Percentiles rank a stretch among this genome's conserved stretches.
Conservation (phyloP, 2,329 filamentous ascomycete genomes). For the Alternaria conjuncta region DNA sequence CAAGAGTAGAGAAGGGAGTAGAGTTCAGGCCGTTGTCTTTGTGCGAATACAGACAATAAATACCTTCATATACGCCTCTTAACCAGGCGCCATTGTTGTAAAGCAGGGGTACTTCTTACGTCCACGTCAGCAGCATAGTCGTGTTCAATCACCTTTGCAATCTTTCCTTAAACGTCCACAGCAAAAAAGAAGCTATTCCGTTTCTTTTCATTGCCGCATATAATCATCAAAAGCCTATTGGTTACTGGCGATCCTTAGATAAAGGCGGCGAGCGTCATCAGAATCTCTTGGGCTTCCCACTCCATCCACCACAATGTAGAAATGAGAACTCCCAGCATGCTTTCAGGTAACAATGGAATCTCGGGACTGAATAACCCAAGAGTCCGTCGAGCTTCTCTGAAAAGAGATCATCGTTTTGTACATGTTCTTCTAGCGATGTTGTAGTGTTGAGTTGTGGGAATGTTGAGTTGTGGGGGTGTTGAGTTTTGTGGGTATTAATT, state of each 20-base stretch:
- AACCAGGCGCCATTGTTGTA: background rate
- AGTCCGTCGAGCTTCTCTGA: background rate
- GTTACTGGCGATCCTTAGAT: background rate
- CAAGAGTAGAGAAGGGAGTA: background rate
- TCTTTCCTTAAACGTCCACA: background rate
- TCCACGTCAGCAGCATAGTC: background rate
- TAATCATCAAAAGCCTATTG: background rate
- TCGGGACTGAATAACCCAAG: background rate
- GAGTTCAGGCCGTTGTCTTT: background rate
- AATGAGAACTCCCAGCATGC: background rate
- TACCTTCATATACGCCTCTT: background rate
- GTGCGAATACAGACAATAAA: background rate
- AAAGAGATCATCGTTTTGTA: background rate
- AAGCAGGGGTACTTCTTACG: background rate
- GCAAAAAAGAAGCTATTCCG: background rate
- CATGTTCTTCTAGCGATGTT: background rate
- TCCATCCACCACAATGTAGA: background rate
- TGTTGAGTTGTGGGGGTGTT: background rate
- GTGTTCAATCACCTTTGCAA: background rate
- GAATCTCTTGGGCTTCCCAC: background rate
- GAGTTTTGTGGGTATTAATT: background rate
- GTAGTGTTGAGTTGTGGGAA: background rate
- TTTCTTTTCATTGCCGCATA: background rate
- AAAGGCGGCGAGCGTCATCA: background rate
- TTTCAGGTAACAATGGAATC: background rate